Evolutionary conservation across 2,329 filamentous ascomycete genomes (phyloP).

Genomic region (Phyllosticta paracitricarpa): DNA sequence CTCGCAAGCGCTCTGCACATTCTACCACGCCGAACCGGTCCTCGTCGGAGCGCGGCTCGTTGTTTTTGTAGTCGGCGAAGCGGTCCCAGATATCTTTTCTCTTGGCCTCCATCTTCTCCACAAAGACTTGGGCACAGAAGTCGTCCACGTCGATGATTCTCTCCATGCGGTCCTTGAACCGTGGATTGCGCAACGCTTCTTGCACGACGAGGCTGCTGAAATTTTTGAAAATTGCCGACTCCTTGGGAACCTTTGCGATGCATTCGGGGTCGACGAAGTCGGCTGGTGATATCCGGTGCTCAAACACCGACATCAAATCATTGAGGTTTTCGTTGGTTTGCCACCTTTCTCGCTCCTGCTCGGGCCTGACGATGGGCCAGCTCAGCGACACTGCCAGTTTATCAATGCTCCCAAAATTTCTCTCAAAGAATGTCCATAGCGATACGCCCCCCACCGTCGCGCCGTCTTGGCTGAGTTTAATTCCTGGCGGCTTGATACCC

Average conservation of each 20-base stretch:
- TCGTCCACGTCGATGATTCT: background rate
- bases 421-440: background rate
- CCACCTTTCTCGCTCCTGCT: background rate
- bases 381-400: background rate
- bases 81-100: constrained; percentile 11
- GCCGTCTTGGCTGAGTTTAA: background rate
- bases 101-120: background rate
- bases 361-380: background rate
- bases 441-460: background rate
- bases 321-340: background rate
- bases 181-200: background rate
- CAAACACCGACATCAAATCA: background rate
- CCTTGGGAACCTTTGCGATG: background rate
- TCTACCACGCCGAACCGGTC: constrained; percentile 18
- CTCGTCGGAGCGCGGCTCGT: constrained; percentile 16
- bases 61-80: constrained; percentile 24
- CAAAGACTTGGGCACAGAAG: background rate
- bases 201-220: background rate
- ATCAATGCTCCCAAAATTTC: background rate
- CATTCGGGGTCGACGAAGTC: background rate
- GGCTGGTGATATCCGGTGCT: background rate
- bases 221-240: background rate
- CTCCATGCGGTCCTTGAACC: background rate
- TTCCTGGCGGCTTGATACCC: background rate
- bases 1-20: constrained; percentile 17